Conservation (phyloP, 1,139 yeast genomes). For the Lodderomyces jiufengensis region DNA sequence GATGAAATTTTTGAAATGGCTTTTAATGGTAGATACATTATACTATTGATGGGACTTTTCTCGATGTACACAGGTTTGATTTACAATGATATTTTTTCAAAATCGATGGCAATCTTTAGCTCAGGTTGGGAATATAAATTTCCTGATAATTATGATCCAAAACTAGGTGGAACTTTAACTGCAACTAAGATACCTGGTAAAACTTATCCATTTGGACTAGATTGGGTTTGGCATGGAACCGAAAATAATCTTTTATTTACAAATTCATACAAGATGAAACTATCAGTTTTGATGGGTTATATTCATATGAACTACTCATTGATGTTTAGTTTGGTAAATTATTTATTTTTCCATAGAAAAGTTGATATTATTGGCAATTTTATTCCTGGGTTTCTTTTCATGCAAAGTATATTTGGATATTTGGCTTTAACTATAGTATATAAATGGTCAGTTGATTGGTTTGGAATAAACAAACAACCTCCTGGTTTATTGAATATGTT, state of each 20-base stretch:
- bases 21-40: constrained; percentile 82
- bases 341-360: constrained; percentile 63
- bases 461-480: constrained; percentile 66
- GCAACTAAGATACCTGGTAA: constrained; percentile 56
- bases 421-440: constrained; percentile 78
- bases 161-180: constrained; percentile 45
- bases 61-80: constrained; percentile 92
- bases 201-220: constrained; percentile 81
- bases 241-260: constrained; percentile 87
- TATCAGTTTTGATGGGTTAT: constrained; percentile 92
- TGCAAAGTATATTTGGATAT: constrained; percentile 96
- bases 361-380: constrained; percentile 92
- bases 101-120: constrained; percentile 77
- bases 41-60: constrained; percentile 85
- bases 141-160: constrained; percentile 67
- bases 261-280: constrained; percentile 94
- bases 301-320: constrained; percentile 91
- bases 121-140: constrained; percentile 86
- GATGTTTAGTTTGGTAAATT: constrained; percentile 79
- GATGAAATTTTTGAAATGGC: constrained; percentile 98
- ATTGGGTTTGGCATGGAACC: constrained; percentile 96
- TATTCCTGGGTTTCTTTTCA: constrained; percentile 87
- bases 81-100: constrained; percentile 90
- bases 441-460: constrained; percentile 96
- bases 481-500: constrained; percentile 95